Percentiles rank a stretch among this genome's conserved stretches.
Evolutionary conservation across 768 basidiomycete species (phyloP).

Genomic region (Termitomyces sp.): DNA sequence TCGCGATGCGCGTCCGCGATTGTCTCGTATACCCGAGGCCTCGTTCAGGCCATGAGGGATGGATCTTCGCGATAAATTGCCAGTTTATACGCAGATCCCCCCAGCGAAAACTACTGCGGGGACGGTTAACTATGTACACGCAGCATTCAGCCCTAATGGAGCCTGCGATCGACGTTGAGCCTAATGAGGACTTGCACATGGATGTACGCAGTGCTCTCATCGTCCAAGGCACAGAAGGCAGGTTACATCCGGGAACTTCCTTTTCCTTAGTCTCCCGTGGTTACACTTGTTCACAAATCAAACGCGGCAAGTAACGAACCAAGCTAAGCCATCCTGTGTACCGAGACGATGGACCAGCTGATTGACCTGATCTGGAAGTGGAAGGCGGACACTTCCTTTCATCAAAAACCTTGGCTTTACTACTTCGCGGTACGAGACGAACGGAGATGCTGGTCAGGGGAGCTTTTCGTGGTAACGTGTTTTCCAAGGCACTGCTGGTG

Average conservation of each 20-base stretch:
- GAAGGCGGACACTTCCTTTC: background rate
- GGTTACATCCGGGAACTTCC: background rate
- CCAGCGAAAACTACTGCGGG: background rate
- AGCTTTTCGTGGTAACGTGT: background rate
- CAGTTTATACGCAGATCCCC: background rate
- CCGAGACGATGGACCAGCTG: constrained; percentile 3
- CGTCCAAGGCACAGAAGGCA: background rate
- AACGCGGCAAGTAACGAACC: background rate
- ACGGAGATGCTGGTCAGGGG: constrained; percentile 4
- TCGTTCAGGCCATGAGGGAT: background rate
- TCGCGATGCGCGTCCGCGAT: constrained; percentile 1
- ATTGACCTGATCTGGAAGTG: constrained; percentile 6
- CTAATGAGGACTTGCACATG: background rate
- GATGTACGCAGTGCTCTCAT: background rate
- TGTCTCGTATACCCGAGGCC: constrained; percentile 6
- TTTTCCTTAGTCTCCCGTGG: background rate
- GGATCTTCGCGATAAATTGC: background rate
- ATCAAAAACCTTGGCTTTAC: background rate
- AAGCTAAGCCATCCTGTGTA: background rate
- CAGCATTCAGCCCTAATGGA: constrained; percentile 1
- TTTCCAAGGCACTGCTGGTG: background rate
- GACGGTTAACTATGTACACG: background rate
- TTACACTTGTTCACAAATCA: background rate
- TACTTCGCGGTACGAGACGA: constrained; percentile 7
- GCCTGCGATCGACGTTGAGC: constrained; percentile 4